phyloP scores from a whole-genome alignment of 441 rosid species.

The Breynia disticha region DNA sequence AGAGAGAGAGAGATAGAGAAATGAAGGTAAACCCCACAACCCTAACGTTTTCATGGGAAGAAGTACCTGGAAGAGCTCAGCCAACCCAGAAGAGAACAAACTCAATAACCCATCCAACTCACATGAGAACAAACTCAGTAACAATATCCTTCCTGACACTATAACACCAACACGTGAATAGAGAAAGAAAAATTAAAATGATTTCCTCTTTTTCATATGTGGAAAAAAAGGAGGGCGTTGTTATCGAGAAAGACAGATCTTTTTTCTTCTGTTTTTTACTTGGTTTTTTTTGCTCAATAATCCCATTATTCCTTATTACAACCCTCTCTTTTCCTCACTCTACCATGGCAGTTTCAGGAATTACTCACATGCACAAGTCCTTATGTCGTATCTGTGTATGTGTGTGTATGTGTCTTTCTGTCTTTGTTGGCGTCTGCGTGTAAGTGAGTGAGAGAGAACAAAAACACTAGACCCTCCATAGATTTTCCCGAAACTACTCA shows the following conservation, averaged over 20 bases:
- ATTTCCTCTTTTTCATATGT: constrained; percentile 6
- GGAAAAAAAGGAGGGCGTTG: constrained; percentile 48
- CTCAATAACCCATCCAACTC: constrained; percentile 29
- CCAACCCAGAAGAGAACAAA: constrained; percentile 27
- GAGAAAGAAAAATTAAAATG: constrained; percentile 14
- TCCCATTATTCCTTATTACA: too few relatives aligned
- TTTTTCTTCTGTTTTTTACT: too few relatives aligned
- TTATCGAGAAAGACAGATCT: neutral
- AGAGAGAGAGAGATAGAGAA: too few relatives aligned
- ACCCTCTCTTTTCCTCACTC: constrained; percentile 5
- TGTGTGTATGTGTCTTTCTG: neutral
- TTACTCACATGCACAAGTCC: constrained; percentile 47
- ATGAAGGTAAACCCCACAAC: constrained; percentile 5
- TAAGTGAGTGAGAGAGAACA: neutral
- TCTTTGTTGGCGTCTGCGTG: neutral
- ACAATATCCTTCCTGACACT: constrained; percentile 17
- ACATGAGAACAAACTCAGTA: constrained; percentile 53
- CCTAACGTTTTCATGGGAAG: constrained; percentile 30
- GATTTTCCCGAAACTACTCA: neutral
- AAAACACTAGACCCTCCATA: neutral
- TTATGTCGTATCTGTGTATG: neutral
- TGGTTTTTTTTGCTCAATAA: too few relatives aligned
- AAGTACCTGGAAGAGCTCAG: constrained; percentile 23
- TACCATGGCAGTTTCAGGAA: constrained; percentile 42
- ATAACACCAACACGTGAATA: constrained; percentile 65